A percentile compares a stretch with the other conserved stretches of the same genome.
These are phyloP conservation scores for Colletotrichum cuscutae DNA, from an alignment of 2,329 filamentous ascomycete genomes.

Conservation along the genomic window DNA sequence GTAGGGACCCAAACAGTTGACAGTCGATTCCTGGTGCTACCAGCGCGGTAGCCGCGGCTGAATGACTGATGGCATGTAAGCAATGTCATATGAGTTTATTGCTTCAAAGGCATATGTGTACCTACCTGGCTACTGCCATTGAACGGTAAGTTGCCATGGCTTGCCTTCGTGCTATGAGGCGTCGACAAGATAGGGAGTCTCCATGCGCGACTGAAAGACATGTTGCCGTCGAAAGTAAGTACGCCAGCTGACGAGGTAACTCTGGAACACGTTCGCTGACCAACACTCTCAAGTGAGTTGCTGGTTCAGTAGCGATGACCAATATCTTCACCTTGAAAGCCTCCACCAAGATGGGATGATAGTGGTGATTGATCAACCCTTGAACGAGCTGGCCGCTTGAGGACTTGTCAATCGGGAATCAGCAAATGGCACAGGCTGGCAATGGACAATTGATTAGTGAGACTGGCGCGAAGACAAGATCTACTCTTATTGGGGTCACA, in stretches of 20 bases:
- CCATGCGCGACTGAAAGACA: not conserved
- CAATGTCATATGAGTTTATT: not conserved
- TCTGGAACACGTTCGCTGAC: not conserved
- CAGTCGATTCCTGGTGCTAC: slow-evolving; percentile 54
- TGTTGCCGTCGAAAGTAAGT: not conserved
- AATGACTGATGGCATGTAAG: not conserved
- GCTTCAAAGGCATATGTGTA: not conserved
- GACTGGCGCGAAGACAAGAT: not conserved
- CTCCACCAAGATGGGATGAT: not conserved
- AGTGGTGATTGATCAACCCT: not conserved
- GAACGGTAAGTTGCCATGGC: not conserved
- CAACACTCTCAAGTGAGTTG: not conserved
- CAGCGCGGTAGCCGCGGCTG: slow-evolving; percentile 22
- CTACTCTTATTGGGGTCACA: not conserved
- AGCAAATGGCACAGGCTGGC: not conserved
- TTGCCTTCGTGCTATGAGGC: not conserved
- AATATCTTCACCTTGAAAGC: not conserved
- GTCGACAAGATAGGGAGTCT: not conserved
- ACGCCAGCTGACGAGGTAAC: not conserved
- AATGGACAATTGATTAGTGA: not conserved
- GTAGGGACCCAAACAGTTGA: slow-evolving; percentile 86
- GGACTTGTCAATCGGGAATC: not conserved
- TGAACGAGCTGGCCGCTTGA: not conserved
- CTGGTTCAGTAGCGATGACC: not conserved
- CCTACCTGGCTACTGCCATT: not conserved